Percentiles rank a stretch among this genome's conserved stretches.
These are phyloP conservation scores for Cercospora sp. DNA, from an alignment of 2,329 filamentous ascomycete species.

Conservation along the genomic window DNA sequence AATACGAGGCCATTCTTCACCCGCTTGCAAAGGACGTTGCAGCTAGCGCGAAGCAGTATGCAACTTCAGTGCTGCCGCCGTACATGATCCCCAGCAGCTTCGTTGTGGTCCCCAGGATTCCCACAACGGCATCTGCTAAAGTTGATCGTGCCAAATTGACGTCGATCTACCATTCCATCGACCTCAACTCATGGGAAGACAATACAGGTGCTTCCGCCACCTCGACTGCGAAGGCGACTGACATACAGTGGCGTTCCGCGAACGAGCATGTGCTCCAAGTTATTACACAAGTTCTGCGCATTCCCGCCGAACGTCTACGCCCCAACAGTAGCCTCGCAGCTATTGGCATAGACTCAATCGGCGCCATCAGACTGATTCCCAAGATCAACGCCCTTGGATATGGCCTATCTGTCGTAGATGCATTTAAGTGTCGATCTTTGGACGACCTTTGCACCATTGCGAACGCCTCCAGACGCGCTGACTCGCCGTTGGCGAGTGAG, in stretches of 20 bases:
- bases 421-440: conserved; percentile 19
- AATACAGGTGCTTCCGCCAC: neutral
- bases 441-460: conserved; percentile 16
- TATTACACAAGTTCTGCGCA: conserved; percentile 9
- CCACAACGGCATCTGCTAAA: conserved; percentile 19
- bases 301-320: neutral
- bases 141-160: conserved; percentile 19
- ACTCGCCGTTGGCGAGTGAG: neutral
- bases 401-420: conserved; percentile 18
- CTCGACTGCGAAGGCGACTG: neutral
- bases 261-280: conserved; percentile 14
- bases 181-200: conserved; percentile 12
- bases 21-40: conserved; percentile 13
- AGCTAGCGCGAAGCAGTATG: conserved; percentile 9
- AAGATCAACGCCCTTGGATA: conserved; percentile 21
- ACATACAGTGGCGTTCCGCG: conserved; percentile 5
- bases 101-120: conserved; percentile 18
- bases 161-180: conserved; percentile 14
- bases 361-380: conserved; percentile 19
- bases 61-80: conserved; percentile 11
- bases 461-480: neutral
- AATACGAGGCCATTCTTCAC: neutral
- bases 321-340: conserved; percentile 16
- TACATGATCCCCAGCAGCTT: conserved; percentile 22
- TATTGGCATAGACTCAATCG: conserved; percentile 24